Conservation (phyloP, 495 filamentous ascomycete genomes). For the Lasiosphaeriaceae sp. region DNA sequence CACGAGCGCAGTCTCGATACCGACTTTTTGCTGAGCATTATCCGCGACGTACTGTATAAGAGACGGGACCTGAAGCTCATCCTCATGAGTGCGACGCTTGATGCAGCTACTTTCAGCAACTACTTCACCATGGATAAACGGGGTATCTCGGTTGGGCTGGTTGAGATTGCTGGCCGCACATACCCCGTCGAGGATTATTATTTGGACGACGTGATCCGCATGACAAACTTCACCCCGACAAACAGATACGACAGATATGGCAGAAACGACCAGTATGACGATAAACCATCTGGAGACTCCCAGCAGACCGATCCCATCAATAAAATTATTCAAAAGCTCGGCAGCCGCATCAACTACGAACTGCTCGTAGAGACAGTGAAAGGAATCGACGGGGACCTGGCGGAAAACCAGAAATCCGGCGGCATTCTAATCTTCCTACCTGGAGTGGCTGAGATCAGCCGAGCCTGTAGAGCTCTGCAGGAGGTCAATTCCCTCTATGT, state of each 20-base stretch:
- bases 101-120: conserved; percentile 76
- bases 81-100: conserved; percentile 96
- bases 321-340: conserved; percentile 66
- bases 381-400: conserved; percentile 72
- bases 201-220: conserved; percentile 78
- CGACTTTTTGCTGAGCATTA: conserved; percentile 84
- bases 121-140: conserved; percentile 66
- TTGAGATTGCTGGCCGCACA: conserved; percentile 86
- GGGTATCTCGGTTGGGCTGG: conserved; percentile 60
- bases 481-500: conserved; percentile 68
- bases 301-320: conserved; percentile 47
- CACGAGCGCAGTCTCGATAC: conserved; percentile 95
- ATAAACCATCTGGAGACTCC: conserved; percentile 32
- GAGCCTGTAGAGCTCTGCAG: conserved; percentile 67
- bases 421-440: conserved; percentile 94
- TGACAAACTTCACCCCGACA: conserved; percentile 66
- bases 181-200: conserved; percentile 88
- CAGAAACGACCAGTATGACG: conserved; percentile 29
- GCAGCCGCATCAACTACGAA: conserved; percentile 89
- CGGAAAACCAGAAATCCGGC: conserved; percentile 57
- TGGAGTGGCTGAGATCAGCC: conserved; percentile 78
- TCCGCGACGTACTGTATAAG: conserved; percentile 75
- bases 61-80: conserved; percentile 85
- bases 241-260: conserved; percentile 11
- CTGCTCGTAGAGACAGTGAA: conserved; percentile 74